Conservation (phyloP, 768 basidiomycete species). For the Tulasnella sp. region DNA sequence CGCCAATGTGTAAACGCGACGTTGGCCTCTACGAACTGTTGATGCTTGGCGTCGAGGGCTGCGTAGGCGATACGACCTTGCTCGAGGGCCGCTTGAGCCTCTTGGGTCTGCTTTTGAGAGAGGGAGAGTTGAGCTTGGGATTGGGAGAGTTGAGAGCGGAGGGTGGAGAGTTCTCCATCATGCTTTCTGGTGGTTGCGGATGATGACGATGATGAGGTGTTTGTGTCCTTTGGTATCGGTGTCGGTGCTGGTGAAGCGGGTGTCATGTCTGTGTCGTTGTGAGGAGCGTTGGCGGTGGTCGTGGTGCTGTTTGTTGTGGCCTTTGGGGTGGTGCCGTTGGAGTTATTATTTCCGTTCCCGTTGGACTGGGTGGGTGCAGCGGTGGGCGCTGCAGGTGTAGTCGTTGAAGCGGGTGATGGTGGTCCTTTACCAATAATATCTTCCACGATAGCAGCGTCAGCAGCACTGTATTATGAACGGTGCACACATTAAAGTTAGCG, state of each 20-base stretch:
- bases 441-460: constrained; percentile 6
- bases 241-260: not conserved
- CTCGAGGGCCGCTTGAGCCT: not conserved
- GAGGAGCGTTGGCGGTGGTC: not conserved
- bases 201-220: not conserved
- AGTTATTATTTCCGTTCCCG: too few species aligned
- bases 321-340: not conserved
- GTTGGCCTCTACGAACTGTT: constrained; percentile 16
- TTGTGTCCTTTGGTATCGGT: too few species aligned
- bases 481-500: not conserved
- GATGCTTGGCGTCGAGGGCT: constrained; percentile 11
- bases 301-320: not conserved
- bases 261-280: not conserved
- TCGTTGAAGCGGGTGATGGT: too few species aligned
- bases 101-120: constrained; percentile 3
- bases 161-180: not conserved
- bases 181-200: too few species aligned
- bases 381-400: too few species aligned
- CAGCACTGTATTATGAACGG: not conserved
- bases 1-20: constrained; percentile 16
- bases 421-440: constrained; percentile 12
- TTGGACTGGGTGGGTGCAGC: not conserved
- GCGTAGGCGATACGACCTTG: constrained; percentile 5
- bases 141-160: constrained; percentile 1
- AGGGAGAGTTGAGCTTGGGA: constrained; percentile 3